A percentile compares a stretch with the other conserved stretches of the same genome.
Evolutionary conservation across 1,284 basidiomycete species (phyloP).

Genomic region (Flammula alnicola): DNA sequence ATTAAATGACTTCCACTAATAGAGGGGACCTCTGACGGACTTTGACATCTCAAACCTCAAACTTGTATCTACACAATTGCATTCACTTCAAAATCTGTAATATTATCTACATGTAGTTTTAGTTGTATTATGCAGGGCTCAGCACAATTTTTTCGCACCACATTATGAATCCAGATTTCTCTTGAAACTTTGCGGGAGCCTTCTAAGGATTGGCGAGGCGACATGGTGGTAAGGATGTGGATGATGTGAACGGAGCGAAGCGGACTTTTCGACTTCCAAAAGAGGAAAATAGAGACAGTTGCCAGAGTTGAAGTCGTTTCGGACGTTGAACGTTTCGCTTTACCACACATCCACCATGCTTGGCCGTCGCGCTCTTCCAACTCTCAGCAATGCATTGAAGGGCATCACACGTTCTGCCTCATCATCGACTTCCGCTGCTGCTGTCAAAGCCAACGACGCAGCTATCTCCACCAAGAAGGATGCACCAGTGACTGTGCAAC

Average conservation of each 20-base stretch:
- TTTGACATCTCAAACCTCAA: background rate
- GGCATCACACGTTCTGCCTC: conserved; percentile 28
- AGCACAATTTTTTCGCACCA: background rate
- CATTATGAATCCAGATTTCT: too few relatives aligned
- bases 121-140: too few relatives aligned
- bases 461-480: conserved; percentile 20
- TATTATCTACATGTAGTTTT: too few relatives aligned
- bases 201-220: too few relatives aligned
- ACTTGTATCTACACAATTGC: too few relatives aligned
- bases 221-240: too few relatives aligned
- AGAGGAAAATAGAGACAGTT: conserved; percentile 20
- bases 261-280: conserved; percentile 24
- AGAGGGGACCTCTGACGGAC: too few relatives aligned
- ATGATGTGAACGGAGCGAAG: conserved; percentile 21
- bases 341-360: conserved; percentile 33
- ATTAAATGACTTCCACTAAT: conserved; percentile 44
- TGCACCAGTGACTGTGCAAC: conserved; percentile 40
- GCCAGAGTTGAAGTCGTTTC: background rate
- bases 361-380: conserved; percentile 31
- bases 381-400: conserved; percentile 28
- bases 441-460: conserved; percentile 33
- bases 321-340: conserved; percentile 4
- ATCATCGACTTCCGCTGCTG: conserved; percentile 33
- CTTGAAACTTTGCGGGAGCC: background rate
- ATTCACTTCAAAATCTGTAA: too few relatives aligned